Evolutionary conservation across 2,329 filamentous ascomycete genomes (phyloP).

Genomic region (Metarhizium sp.): DNA sequence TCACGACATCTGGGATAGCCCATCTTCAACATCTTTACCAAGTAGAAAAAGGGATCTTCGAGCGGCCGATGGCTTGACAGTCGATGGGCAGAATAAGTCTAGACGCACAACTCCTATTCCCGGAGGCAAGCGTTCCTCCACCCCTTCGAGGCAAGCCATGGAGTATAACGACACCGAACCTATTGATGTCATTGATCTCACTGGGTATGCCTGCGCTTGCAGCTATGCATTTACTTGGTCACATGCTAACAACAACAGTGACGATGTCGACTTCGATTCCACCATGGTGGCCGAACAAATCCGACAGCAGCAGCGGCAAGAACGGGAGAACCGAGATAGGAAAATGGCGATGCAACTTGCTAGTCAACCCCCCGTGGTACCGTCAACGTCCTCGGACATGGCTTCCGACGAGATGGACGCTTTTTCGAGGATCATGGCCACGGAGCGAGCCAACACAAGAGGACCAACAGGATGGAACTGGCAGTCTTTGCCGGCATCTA

Average conservation of each 20-base stretch:
- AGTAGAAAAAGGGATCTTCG: conserved; percentile 20
- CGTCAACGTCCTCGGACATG: not conserved
- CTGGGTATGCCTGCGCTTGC: conserved; percentile 21
- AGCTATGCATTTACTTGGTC: not conserved
- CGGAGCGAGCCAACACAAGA: conserved; percentile 12
- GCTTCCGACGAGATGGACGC: conserved; percentile 10
- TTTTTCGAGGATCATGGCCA: conserved; percentile 19
- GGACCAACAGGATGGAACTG: not conserved
- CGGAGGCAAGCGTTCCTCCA: not conserved
- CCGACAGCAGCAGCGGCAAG: conserved; percentile 22
- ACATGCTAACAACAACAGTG: conserved; percentile 14
- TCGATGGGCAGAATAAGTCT: conserved; percentile 19
- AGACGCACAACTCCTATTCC: conserved; percentile 20
- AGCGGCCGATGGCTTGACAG: conserved; percentile 10
- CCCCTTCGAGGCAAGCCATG: not conserved
- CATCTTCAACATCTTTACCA: conserved; percentile 12
- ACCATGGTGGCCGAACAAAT: conserved; percentile 23
- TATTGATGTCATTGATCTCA: conserved; percentile 31
- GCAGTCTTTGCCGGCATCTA: not conserved
- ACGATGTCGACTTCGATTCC: conserved; percentile 23
- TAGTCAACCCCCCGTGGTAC: conserved; percentile 8
- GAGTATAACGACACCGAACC: conserved; percentile 3
- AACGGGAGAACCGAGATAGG: conserved; percentile 18
- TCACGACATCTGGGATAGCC: conserved; percentile 3
- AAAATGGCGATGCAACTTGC: conserved; percentile 19